phyloP scores from a whole-genome alignment of 805 yeast genomes.

The Dipodascus geniculatus region DNA sequence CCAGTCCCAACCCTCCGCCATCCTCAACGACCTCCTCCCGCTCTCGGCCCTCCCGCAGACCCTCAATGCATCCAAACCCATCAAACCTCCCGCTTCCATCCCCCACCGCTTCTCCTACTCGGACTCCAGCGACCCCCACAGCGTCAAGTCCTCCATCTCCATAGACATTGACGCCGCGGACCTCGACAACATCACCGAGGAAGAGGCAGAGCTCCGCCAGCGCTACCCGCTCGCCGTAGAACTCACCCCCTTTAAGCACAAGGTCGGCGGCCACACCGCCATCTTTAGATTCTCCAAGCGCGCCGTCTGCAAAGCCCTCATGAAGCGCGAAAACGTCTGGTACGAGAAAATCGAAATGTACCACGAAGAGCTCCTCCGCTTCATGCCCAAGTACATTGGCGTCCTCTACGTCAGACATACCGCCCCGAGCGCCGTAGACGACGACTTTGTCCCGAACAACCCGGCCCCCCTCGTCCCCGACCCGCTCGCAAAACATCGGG shows the following conservation, averaged over 20 bases:
- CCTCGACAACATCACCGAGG: conserved; percentile 11
- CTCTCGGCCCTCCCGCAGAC: conserved; percentile 1
- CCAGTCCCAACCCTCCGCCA: background rate
- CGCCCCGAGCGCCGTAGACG: conserved; percentile 22
- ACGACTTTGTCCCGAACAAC: conserved; percentile 6
- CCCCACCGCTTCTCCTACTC: background rate
- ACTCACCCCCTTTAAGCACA: conserved; percentile 79
- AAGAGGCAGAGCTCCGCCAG: conserved; percentile 9
- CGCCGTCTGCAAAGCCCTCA: conserved; percentile 89
- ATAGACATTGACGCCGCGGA: conserved; percentile 8
- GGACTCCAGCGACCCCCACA: conserved; percentile 1
- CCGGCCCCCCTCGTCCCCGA: too few species aligned
- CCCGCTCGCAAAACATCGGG: conserved; percentile 4
- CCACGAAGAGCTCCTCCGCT: conserved; percentile 65
- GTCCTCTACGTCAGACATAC: conserved; percentile 84
- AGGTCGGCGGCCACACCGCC: conserved; percentile 98
- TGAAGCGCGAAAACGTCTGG: conserved; percentile 82
- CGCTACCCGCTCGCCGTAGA: conserved; percentile 58
- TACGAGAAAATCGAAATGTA: conserved; percentile 76
- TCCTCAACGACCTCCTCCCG: background rate
- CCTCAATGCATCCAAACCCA: background rate
- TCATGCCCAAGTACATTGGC: conserved; percentile 92
- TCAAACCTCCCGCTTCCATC: background rate
- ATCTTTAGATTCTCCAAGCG: conserved; percentile 81
- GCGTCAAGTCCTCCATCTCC: background rate